Evolutionary conservation across 1,284 basidiomycete species (phyloP).

Genomic region (Stygiomarasmius scandens): DNA sequence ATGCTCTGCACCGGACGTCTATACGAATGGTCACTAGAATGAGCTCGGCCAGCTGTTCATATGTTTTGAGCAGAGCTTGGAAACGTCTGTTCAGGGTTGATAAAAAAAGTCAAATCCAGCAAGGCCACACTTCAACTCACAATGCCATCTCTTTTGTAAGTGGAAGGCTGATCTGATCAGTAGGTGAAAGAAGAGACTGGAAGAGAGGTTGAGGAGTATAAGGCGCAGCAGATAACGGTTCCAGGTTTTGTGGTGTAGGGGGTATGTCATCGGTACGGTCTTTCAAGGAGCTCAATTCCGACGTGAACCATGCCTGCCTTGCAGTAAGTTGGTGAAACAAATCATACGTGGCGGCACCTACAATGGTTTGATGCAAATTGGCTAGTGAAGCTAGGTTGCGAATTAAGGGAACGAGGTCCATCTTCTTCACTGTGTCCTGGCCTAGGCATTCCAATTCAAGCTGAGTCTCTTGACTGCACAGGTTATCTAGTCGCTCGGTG

Average conservation of each 20-base stretch:
- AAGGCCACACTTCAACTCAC: no score
- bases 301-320: conserved; percentile 78
- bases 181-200: conserved; percentile 36
- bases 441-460: conserved; percentile 72
- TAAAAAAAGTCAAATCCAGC: neutral
- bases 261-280: conserved; percentile 57
- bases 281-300: conserved; percentile 69
- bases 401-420: conserved; percentile 76
- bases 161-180: conserved; percentile 67
- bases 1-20: conserved; percentile 85
- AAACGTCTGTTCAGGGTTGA: conserved; percentile 65
- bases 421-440: conserved; percentile 51
- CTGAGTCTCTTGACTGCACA: conserved; percentile 76
- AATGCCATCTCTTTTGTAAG: conserved; percentile 86
- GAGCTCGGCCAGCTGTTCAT: conserved; percentile 84
- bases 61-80: conserved; percentile 88
- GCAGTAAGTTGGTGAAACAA: neutral
- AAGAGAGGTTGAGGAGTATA: conserved; percentile 50
- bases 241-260: conserved; percentile 52
- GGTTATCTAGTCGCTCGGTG: conserved; percentile 47
- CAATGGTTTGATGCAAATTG: conserved; percentile 85
- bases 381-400: conserved; percentile 81
- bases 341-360: conserved; percentile 41
- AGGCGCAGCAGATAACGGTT: conserved; percentile 50
- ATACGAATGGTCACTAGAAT: conserved; percentile 89